A percentile compares a stretch with the other conserved stretches of the same genome.
These are phyloP conservation scores for Anthoceros angustus DNA, from an alignment of 225 moss, liverwort and hornwort species.

Conservation along the genomic window DNA sequence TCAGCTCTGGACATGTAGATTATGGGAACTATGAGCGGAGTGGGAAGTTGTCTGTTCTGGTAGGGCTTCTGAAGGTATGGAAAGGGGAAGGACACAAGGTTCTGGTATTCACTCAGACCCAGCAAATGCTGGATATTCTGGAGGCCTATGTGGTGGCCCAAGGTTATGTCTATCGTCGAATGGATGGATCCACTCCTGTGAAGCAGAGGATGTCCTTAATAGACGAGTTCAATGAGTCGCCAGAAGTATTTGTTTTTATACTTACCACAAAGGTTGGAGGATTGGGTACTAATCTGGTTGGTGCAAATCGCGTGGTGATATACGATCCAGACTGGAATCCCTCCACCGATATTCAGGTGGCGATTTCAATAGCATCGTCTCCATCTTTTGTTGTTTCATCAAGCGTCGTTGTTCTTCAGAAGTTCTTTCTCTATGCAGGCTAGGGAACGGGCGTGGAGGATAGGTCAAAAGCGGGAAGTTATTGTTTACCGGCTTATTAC, in stretches of 20 bases:
- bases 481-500: constrained; percentile 82
- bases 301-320: constrained; percentile 88
- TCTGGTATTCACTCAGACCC: constrained; percentile 82
- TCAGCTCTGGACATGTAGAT: constrained; percentile 51
- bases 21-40: constrained; percentile 86
- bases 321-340: constrained; percentile 99
- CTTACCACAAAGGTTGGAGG: constrained; percentile 95
- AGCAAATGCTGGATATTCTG: constrained; percentile 95
- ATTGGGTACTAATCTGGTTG: constrained; percentile 77
- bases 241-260: constrained; percentile 78
- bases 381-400: too few species aligned
- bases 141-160: constrained; percentile 45
- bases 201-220: constrained; percentile 74
- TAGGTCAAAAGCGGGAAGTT: constrained; percentile 87
- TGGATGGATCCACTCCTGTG: constrained; percentile 88
- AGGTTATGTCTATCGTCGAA: constrained; percentile 67
- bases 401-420: too few species aligned
- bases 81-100: constrained; percentile 79
- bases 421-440: constrained; percentile 52
- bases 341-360: constrained; percentile 91
- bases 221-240: constrained; percentile 87
- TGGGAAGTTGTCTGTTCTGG: constrained; percentile 77
- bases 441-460: constrained; percentile 96
- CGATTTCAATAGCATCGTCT: too few species aligned
- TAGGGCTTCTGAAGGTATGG: constrained; percentile 60